Percentiles rank a stretch among this genome's conserved stretches.
These are phyloP conservation scores for Zygotorulaspora florentina DNA, from an alignment of 805 yeast species.

Conservation along the genomic window DNA sequence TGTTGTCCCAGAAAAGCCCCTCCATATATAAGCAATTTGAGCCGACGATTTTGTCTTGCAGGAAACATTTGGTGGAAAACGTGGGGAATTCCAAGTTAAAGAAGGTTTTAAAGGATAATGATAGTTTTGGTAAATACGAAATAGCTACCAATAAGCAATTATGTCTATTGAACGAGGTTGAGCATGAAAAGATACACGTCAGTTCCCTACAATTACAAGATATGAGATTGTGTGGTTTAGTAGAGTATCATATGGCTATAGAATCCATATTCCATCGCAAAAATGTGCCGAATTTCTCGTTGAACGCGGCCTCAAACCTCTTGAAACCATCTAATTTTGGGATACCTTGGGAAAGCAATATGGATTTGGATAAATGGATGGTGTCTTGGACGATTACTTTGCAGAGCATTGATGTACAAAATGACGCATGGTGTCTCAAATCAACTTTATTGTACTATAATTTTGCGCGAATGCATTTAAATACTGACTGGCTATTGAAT, in stretches of 20 bases:
- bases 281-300: constrained; percentile 21
- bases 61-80: constrained; percentile 8
- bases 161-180: constrained; percentile 19
- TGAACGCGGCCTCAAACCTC: constrained; percentile 46
- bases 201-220: constrained; percentile 37
- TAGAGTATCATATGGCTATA: constrained; percentile 65
- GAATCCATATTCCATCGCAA: constrained; percentile 45
- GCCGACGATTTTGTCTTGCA: constrained; percentile 33
- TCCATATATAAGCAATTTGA: constrained; percentile 46
- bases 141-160: constrained; percentile 21
- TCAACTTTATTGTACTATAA: constrained; percentile 66
- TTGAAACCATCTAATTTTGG: constrained; percentile 60
- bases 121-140: constrained; percentile 8
- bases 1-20: constrained; percentile 55
- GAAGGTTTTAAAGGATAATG: constrained; percentile 13
- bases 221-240: constrained; percentile 60
- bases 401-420: constrained; percentile 48
- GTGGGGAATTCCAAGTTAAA: constrained; percentile 12
- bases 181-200: constrained; percentile 18
- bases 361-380: constrained; percentile 74
- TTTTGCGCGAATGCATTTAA: constrained; percentile 71
- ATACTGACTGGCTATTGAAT: constrained; percentile 34
- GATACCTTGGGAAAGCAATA: constrained; percentile 60
- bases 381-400: constrained; percentile 71
- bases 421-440: constrained; percentile 61